Base-by-base conservation (phyloP, 2,329 filamentous ascomycete species). In the Botryosphaeria agaves region DNA sequence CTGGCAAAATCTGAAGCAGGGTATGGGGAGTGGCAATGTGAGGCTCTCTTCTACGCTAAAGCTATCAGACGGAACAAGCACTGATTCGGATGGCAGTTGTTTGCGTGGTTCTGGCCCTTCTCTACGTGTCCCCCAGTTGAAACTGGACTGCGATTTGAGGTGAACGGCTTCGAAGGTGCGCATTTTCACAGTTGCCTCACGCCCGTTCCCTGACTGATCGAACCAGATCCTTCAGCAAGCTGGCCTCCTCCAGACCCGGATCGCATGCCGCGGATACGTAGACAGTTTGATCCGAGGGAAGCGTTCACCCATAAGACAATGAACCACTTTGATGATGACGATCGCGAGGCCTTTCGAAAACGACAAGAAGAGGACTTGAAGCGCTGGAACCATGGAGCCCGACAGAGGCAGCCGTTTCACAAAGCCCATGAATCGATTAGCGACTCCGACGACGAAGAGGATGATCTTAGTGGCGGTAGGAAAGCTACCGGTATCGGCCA, bases 81-180 rank as follows among this genome's bases (percentile, higher is more conserved):
- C n/a, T n/a, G 12, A 23, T 14, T 26, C n/a, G n/a, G n/a, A n/a
- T 14, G n/a, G 21, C 17, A 47, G 45, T 49, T 68, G 0, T 38
- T 83, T 0, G 47, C 64, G 5, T 89, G 81, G 81, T 55, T 82
- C 33, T 67, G 70, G 40, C 81, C 81, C 0, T 61, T 84, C 24
- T 63, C 72, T 1, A 39, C 49, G 4, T 67, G 64, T 15, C 64
- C 65, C 2, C 44, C 51, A 5, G 43, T 59, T 2, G 43, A 47
- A 2, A 70, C 34, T 68, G 77, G 72, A 2, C 33, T 65, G 3
- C 48, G 54, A 5, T 85, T 75, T 56, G 69, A 75, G 37, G 75
- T 77, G 39, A 89, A 89, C 52, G 80, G 72, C 2, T 79, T 85
- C 49, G 83, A 89, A 52, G 66, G 72, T 38, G 52, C 52, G 31